Percentiles rank a stretch among this genome's conserved stretches.
Evolutionary conservation across 129 eudicot genomes (phyloP).

Genomic region (Helichrysum umbraculigerum): DNA sequence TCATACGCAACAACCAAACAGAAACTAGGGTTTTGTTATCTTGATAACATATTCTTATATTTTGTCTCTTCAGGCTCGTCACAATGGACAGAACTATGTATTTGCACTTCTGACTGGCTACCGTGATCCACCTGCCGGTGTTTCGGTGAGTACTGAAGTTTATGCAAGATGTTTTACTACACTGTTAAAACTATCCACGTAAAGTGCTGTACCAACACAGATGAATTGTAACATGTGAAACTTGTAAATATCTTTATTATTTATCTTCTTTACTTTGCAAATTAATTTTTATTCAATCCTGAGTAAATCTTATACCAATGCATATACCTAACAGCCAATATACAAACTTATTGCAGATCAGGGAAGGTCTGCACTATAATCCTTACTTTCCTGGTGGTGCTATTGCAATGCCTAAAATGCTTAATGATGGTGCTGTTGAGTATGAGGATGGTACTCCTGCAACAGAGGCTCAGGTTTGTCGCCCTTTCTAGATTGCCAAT

Average conservation of each 20-base stretch:
- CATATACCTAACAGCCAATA: conserved; percentile 2
- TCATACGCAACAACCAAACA: not conserved
- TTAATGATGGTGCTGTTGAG: conserved; percentile 86
- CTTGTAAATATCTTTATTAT: not conserved
- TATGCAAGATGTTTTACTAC: not conserved
- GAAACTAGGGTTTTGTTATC: not conserved
- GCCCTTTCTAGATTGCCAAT: not conserved
- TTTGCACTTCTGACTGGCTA: conserved; percentile 80
- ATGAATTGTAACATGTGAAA: not conserved
- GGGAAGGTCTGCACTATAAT: conserved; percentile 87
- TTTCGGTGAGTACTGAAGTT: conserved; percentile 45
- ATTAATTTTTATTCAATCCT: not conserved
- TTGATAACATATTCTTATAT: conserved; percentile 4
- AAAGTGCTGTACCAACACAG: not conserved
- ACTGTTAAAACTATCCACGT: not conserved
- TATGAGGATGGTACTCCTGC: conserved; percentile 97
- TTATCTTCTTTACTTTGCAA: not conserved
- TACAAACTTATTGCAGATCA: conserved; percentile 45
- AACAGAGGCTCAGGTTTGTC: conserved; percentile 78
- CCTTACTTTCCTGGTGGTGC: conserved; percentile 96
- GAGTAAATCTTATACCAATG: not conserved
- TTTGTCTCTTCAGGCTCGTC: conserved; percentile 60
- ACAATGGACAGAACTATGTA: conserved; percentile 87
- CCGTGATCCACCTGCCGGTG: conserved; percentile 94
- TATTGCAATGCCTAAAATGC: conserved; percentile 97